These are phyloP conservation scores for Claviceps pazoutovae DNA, from an alignment of 2,329 filamentous ascomycete species.

Conservation along the genomic window DNA sequence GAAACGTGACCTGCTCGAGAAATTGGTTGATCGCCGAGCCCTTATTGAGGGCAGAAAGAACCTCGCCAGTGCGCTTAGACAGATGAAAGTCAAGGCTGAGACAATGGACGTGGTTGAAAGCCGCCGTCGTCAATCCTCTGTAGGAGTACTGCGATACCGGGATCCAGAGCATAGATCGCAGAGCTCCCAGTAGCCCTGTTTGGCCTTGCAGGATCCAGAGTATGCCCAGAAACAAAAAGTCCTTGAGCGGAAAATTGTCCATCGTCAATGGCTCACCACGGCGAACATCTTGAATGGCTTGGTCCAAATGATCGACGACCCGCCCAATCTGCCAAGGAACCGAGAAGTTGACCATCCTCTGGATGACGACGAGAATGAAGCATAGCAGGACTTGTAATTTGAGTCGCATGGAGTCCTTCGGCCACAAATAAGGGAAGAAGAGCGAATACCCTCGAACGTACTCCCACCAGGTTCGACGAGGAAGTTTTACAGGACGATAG, in stretches of 20 bases:
- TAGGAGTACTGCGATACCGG: conserved; percentile 96
- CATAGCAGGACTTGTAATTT: conserved; percentile 71
- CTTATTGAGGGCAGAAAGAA: conserved; percentile 89
- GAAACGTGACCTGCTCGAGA: conserved; percentile 90
- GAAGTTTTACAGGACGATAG: conserved; percentile 75
- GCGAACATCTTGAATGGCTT: conserved; percentile 34
- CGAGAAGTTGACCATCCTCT: conserved; percentile 72
- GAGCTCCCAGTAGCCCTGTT: conserved; percentile 72
- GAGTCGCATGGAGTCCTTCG: conserved; percentile 58
- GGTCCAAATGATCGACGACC: conserved; percentile 62
- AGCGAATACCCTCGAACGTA: conserved; percentile 84
- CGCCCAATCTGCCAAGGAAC: conserved; percentile 70
- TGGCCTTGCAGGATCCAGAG: conserved; percentile 80
- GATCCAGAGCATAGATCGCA: conserved; percentile 81
- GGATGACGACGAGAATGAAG: conserved; percentile 63
- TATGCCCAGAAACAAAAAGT: conserved; percentile 34
- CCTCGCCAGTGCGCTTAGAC: conserved; percentile 91
- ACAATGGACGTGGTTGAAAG: conserved; percentile 93
- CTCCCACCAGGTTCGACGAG: conserved; percentile 88
- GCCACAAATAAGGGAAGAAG: conserved; percentile 96
- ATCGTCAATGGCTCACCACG: conserved; percentile 19
- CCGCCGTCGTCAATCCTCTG: conserved; percentile 80
- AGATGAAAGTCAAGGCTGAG: conserved; percentile 94
- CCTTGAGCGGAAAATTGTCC: conserved; percentile 21
- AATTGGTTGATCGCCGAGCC: conserved; percentile 94